A percentile compares a stretch with the other conserved stretches of the same genome.
These are phyloP conservation scores for Wallacemonas sp. DNA, from an alignment of 208 protist species.

Conservation along the genomic window DNA sequence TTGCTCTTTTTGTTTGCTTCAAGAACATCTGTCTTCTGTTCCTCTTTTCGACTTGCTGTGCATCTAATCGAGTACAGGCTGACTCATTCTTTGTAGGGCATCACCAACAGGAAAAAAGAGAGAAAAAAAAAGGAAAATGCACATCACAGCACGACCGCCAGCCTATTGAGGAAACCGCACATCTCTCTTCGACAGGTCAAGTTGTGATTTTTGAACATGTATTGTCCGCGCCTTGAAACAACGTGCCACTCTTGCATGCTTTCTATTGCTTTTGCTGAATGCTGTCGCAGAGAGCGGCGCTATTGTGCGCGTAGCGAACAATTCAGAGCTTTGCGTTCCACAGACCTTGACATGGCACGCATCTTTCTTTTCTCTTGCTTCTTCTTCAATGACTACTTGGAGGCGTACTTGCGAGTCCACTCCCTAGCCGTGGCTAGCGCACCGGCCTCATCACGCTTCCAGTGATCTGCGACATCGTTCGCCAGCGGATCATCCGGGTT, in stretches of 20 bases:
- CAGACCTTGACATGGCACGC: no score
- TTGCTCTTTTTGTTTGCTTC: constrained; percentile 24
- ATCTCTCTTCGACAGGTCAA: no score
- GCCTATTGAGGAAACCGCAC: no score
- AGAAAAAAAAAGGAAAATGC: neutral
- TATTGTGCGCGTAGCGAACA: no score
- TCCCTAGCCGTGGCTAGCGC: constrained; percentile 71
- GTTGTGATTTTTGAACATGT: no score
- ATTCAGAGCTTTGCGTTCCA: no score
- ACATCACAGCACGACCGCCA: no score
- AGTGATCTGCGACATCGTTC: constrained; percentile 96
- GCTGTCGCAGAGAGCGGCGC: no score
- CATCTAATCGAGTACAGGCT: neutral
- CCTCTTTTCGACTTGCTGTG: constrained; percentile 7
- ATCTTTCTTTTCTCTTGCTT: no score
- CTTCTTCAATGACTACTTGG: constrained; percentile 23
- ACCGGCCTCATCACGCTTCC: constrained; percentile 77
- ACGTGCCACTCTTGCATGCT: no score
- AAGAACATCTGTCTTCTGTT: constrained; percentile 1
- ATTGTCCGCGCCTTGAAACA: no score
- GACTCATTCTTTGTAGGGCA: neutral
- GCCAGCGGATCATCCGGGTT: constrained; percentile 99
- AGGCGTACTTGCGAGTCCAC: constrained; percentile 83
- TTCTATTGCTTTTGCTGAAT: no score
- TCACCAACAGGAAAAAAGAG: neutral